Evolutionary conservation across 202 grass and related monocot species (phyloP), one percentile per base, ranked within the genome.

Genomic region (Zoysia matrella): DNA sequence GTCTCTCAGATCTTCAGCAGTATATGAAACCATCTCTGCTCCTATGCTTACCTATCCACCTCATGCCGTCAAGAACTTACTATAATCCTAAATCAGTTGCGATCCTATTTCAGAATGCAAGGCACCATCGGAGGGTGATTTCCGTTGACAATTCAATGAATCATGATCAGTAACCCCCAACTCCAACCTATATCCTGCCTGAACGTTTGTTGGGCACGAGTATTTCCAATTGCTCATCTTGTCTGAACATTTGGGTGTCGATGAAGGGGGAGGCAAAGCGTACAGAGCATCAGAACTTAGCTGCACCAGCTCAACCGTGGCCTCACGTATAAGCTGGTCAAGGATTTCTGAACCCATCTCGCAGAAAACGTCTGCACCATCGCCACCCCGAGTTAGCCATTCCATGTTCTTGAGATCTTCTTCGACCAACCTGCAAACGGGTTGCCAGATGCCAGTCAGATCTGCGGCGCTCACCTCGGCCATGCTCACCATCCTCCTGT

Each of bases 241-340:
- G 63, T 12, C 50, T 52, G 71, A 85, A 66, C 1, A 22, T 15
- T 1, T 36, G 30, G 30, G 30, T 36, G 30, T 36, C 30, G 30
- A 36, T 36, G 30, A 36, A 36, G 30, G 30, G 30, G 30, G 30
- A 36, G 30, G 30, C 30, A 36, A 36, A 36, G 30, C 30, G 30
- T 36, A 36, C 30, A 36, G 30, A 36, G 62, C 11, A 39, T 86
- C 71, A 73, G 88, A 71, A 11, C 36, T 42, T 67, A 52, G 62
- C 62, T 45, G 52, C 66, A 84, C 15, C 18, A 99, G 67, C 69
- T 92, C 89, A 53, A 54, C 77, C 45, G 86, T 30, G 60, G 78
- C 50, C 45, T 99, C 93, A 10, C 8, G 47, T 3, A 96, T 13
- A 53, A 99, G 83, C 36, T 73, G 68, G 49, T 94, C 85, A n/a